A percentile compares a stretch with the other conserved stretches of the same genome.
Evolutionary conservation across 108 stramenopile genomes (phyloP).

Genomic region (Nitzschia sp.): DNA sequence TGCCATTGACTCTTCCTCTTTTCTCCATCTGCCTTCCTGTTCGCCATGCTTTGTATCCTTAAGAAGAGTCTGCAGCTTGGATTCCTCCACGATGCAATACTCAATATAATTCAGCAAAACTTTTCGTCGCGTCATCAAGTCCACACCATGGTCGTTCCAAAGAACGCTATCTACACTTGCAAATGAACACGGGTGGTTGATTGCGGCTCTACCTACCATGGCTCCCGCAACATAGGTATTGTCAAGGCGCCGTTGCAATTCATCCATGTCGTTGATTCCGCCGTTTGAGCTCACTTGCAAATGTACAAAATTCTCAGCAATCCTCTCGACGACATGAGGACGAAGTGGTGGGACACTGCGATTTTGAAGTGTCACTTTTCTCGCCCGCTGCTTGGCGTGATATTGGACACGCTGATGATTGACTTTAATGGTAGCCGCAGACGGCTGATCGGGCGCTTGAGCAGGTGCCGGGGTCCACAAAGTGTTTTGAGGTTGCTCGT

Average conservation of each 20-base stretch:
- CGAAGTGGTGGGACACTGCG: slow-evolving; percentile 45
- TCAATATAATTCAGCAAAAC: slow-evolving; percentile 31
- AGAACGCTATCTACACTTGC: slow-evolving; percentile 28
- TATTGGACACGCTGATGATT: slow-evolving; percentile 49
- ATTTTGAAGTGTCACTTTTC: slow-evolving; percentile 42
- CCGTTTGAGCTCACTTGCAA: slow-evolving; percentile 43
- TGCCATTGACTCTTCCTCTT: background rate
- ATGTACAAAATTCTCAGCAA: slow-evolving; percentile 32
- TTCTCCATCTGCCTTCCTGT: background rate
- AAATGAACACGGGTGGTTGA: slow-evolving; percentile 59
- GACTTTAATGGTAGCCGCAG: slow-evolving; percentile 15
- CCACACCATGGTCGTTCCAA: background rate
- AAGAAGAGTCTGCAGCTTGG: background rate
- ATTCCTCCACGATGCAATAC: slow-evolving; percentile 43
- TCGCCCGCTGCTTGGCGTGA: slow-evolving; percentile 23
- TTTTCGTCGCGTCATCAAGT: slow-evolving; percentile 10
- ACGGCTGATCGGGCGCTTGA: background rate
- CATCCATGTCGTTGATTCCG: slow-evolving; percentile 31
- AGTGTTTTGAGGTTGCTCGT: background rate
- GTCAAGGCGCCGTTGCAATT: slow-evolving; percentile 7
- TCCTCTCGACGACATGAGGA: slow-evolving; percentile 16
- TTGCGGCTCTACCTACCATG: slow-evolving; percentile 51
- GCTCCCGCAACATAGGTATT: slow-evolving; percentile 12
- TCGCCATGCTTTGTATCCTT: background rate
- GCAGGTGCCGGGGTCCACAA: background rate